phyloP scores from a whole-genome alignment of 2,329 filamentous ascomycete genomes.

The Diaporthe vexans region DNA sequence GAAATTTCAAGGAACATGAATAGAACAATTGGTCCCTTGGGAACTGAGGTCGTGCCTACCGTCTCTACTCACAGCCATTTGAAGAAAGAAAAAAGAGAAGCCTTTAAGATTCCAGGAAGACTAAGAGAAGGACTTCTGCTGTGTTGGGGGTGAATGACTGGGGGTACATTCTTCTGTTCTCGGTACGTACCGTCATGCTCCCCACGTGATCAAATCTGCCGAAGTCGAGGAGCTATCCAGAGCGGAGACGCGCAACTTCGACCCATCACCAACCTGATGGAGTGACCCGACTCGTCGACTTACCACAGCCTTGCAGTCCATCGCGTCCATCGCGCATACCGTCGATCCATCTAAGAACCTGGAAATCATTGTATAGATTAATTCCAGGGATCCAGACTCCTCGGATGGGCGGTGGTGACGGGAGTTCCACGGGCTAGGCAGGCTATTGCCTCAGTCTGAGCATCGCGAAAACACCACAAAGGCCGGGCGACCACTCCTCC shows the following conservation, averaged over 20 bases:
- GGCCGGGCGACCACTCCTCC: not conserved
- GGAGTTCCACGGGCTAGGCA: constrained; percentile 39
- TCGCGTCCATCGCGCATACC: constrained; percentile 26
- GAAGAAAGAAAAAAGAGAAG: too few relatives aligned
- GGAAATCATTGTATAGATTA: not conserved
- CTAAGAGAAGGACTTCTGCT: too few relatives aligned
- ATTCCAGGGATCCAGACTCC: constrained; percentile 6
- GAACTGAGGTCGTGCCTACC: too few relatives aligned
- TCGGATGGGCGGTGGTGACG: constrained; percentile 37
- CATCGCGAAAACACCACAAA: constrained; percentile 15
- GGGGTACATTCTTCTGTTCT: too few relatives aligned
- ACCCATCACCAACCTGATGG: constrained; percentile 34
- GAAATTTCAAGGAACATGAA: too few relatives aligned
- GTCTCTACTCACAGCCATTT: too few relatives aligned
- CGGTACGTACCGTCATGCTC: not conserved
- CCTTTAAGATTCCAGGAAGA: too few relatives aligned
- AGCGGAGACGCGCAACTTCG: constrained; percentile 36
- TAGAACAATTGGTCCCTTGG: too few relatives aligned
- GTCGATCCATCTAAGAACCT: not conserved
- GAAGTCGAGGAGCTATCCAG: constrained; percentile 34
- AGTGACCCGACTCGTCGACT: constrained; percentile 9
- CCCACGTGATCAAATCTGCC: constrained; percentile 38
- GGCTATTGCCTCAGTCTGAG: constrained; percentile 42
- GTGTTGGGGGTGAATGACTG: too few relatives aligned
- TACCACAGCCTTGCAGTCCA: constrained; percentile 16